Conservation (phyloP, 2,329 filamentous ascomycete genomes). For the Neonectria neomacrospora region DNA sequence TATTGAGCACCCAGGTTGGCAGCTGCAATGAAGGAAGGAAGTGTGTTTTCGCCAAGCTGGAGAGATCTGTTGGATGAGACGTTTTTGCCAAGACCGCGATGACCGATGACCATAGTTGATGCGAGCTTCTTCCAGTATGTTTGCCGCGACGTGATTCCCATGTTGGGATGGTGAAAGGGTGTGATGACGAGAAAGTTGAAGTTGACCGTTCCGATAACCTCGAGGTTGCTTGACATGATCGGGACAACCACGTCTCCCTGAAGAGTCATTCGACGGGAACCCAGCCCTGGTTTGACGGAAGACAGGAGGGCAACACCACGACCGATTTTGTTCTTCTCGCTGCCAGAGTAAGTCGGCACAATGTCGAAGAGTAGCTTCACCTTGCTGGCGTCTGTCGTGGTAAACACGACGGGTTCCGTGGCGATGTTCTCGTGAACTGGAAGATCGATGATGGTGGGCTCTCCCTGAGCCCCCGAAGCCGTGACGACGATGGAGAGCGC, state of each 20-base stretch:
- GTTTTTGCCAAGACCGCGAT: conserved; percentile 89
- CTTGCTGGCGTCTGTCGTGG: conserved; percentile 77
- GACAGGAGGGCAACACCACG: conserved; percentile 89
- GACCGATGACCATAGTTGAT: conserved; percentile 83
- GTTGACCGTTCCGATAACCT: conserved; percentile 93
- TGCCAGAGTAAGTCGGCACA: conserved; percentile 92
- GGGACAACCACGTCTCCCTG: conserved; percentile 94
- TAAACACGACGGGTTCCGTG: conserved; percentile 93
- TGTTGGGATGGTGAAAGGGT: conserved; percentile 92
- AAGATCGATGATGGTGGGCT: conserved; percentile 89
- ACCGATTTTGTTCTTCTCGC: conserved; percentile 87
- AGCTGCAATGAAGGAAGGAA: conserved; percentile 95
- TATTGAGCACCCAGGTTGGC: conserved; percentile 88
- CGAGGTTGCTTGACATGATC: conserved; percentile 84
- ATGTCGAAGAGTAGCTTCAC: conserved; percentile 95
- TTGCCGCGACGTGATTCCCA: conserved; percentile 88
- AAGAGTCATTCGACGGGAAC: conserved; percentile 87
- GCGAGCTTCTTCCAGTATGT: conserved; percentile 97
- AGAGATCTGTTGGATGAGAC: conserved; percentile 83
- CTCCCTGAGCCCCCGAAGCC: conserved; percentile 84
- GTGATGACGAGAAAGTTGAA: conserved; percentile 98
- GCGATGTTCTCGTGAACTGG: conserved; percentile 94
- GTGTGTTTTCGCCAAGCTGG: conserved; percentile 95
- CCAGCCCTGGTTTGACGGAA: conserved; percentile 83
- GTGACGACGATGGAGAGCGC: conserved; percentile 92